Percentiles rank a stretch among this genome's conserved stretches.
phyloP scores from a whole-genome alignment of 345 rosid species.

The Eucalyptus pauciflora region DNA sequence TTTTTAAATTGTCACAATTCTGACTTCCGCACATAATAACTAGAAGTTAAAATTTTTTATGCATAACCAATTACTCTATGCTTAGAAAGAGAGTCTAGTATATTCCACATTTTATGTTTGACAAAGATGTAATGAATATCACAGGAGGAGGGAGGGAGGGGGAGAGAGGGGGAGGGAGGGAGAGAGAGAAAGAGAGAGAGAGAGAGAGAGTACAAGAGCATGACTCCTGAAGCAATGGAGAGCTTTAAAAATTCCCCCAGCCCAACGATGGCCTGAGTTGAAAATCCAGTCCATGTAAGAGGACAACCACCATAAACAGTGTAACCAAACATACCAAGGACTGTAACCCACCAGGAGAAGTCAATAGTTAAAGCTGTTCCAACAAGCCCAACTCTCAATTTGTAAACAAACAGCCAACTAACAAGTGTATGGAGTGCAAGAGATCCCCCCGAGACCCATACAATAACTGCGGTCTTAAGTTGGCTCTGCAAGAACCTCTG shows the following conservation, averaged over 20 bases:
- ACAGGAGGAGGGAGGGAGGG: too few species aligned
- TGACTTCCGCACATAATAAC: not conserved
- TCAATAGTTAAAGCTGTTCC: conserved; percentile 38
- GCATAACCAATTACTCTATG: not conserved
- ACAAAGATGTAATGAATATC: not conserved
- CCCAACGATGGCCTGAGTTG: conserved; percentile 36
- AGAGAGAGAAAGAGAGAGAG: not conserved
- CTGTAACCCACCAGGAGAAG: conserved; percentile 52
- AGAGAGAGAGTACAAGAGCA: conserved; percentile 23
- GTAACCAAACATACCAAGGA: conserved; percentile 27
- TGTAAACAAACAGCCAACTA: conserved; percentile 41
- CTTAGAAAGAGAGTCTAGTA: not conserved
- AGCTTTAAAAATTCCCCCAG: conserved; percentile 43
- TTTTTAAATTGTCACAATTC: not conserved
- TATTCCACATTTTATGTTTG: not conserved
- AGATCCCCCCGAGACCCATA: conserved; percentile 26
- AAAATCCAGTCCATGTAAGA: conserved; percentile 44
- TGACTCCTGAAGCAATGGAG: conserved; percentile 45
- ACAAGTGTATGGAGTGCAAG: conserved; percentile 26
- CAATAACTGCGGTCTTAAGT: conserved; percentile 31
- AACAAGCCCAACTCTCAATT: conserved; percentile 29
- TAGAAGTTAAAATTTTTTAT: not conserved
- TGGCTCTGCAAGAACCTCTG: conserved; percentile 45
- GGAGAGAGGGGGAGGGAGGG: too few species aligned
- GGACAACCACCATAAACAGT: conserved; percentile 39